phyloP scores from a whole-genome alignment of 1,284 basidiomycete species.

The Austroboletus olivaceoglutinosus region DNA sequence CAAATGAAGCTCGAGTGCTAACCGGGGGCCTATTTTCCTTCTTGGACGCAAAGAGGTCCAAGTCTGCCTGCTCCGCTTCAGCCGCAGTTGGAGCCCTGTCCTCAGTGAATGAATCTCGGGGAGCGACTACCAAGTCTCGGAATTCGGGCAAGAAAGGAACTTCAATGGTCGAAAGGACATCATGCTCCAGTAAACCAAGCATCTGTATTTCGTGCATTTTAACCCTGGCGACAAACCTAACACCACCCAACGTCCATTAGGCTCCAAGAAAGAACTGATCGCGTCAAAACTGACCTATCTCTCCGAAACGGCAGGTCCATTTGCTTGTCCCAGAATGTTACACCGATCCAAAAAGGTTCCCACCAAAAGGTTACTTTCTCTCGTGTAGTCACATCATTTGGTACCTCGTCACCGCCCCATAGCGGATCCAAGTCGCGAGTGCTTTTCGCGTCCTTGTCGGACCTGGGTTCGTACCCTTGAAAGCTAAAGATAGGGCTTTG shows the following conservation, averaged over 20 bases:
- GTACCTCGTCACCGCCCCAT: conserved; percentile 71
- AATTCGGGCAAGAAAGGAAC: conserved; percentile 67
- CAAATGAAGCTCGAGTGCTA: conserved; percentile 40
- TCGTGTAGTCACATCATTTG: conserved; percentile 34
- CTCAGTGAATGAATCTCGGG: conserved; percentile 31
- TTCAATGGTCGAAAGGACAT: conserved; percentile 82
- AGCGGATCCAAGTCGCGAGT: conserved; percentile 69
- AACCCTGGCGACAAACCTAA: conserved; percentile 82
- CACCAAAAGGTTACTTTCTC: conserved; percentile 71
- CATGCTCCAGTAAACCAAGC: conserved; percentile 87
- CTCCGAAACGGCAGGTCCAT: conserved; percentile 83
- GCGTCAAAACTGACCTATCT: conserved; percentile 57
- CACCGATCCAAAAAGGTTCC: conserved; percentile 83
- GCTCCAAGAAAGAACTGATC: background rate
- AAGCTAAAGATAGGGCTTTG: conserved; percentile 90
- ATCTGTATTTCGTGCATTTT: conserved; percentile 96
- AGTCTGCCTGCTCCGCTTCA: conserved; percentile 70
- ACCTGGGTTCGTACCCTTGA: conserved; percentile 52
- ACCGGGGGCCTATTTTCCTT: conserved; percentile 36
- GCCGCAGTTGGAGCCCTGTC: conserved; percentile 40
- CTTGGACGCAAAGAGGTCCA: conserved; percentile 58
- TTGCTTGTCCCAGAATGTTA: conserved; percentile 82
- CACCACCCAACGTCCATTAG: conserved; percentile 1
- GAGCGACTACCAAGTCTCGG: conserved; percentile 28
- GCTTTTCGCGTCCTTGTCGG: conserved; percentile 45